These are phyloP conservation scores for Colletotrichum melonis DNA, from an alignment of 2,329 filamentous ascomycete species.

Conservation along the genomic window DNA sequence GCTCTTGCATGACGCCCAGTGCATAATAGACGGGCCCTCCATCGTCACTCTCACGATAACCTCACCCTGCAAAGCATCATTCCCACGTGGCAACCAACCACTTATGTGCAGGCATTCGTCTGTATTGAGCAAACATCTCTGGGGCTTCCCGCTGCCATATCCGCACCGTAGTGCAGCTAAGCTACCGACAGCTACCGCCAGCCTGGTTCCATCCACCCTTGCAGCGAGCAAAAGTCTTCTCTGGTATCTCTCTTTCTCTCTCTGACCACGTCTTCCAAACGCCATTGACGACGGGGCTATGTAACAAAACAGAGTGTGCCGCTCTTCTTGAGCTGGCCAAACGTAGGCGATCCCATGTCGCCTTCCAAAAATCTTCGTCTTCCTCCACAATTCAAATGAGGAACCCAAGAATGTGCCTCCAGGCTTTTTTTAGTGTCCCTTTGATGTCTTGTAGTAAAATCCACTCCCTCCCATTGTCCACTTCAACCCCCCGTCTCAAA, in stretches of 20 bases:
- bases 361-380: not conserved
- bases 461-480: not conserved
- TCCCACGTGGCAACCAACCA: not conserved
- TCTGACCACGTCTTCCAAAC: constrained; percentile 24
- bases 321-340: not conserved
- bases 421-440: not conserved
- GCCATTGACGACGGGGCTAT: constrained; percentile 19
- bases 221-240: constrained; percentile 28
- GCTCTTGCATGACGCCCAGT: no score
- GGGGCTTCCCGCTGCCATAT: not conserved
- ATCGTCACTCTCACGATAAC: not conserved
- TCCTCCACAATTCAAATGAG: not conserved
- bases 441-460: not conserved
- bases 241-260: constrained; percentile 28
- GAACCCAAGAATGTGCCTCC: not conserved
- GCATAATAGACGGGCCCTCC: not conserved
- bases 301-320: constrained; percentile 25
- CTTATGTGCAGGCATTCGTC: constrained; percentile 5
- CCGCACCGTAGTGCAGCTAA: not conserved
- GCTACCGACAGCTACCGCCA: not conserved
- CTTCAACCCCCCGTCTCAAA: constrained; percentile 10
- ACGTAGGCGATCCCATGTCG: not conserved
- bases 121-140: constrained; percentile 15
- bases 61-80: not conserved
- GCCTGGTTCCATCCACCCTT: not conserved